Conservation (phyloP, 768 basidiomycete species). For the Trametes sanguinea region DNA sequence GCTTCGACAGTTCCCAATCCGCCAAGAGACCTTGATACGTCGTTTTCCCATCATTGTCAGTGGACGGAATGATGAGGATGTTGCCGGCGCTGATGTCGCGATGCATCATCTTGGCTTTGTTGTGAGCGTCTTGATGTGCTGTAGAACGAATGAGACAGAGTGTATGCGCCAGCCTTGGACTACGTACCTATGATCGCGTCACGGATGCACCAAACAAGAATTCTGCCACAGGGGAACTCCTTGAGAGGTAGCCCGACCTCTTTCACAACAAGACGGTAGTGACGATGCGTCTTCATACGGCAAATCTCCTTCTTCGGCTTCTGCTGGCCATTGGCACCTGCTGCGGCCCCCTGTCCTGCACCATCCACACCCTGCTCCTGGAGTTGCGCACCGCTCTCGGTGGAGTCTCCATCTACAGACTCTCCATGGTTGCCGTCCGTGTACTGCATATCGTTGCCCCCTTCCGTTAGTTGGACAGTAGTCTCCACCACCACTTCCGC, state of each 20-base stretch:
- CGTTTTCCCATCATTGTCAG: neutral
- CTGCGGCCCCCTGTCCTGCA: too few relatives aligned
- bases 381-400: too few relatives aligned
- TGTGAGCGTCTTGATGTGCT: constrained; percentile 2
- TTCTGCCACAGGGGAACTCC: neutral
- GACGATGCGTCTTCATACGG: constrained; percentile 1
- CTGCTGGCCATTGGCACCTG: too few relatives aligned
- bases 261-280: constrained; percentile 21
- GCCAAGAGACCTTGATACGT: neutral
- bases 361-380: too few relatives aligned
- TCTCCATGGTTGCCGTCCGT: too few relatives aligned
- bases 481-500: too few relatives aligned
- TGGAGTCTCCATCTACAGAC: too few relatives aligned
- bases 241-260: too few relatives aligned
- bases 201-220: neutral
- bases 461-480: too few relatives aligned
- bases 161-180: too few relatives aligned
- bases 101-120: neutral
- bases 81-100: constrained; percentile 16
- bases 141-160: too few relatives aligned
- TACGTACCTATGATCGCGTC: neutral
- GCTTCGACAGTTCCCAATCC: constrained; percentile 11
- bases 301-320: neutral
- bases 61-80: neutral
- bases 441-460: too few relatives aligned